Evolutionary conservation across 2,329 filamentous ascomycete species (phyloP), one percentile per base, ranked within the genome.

Genomic region (Cytospora piceae): DNA sequence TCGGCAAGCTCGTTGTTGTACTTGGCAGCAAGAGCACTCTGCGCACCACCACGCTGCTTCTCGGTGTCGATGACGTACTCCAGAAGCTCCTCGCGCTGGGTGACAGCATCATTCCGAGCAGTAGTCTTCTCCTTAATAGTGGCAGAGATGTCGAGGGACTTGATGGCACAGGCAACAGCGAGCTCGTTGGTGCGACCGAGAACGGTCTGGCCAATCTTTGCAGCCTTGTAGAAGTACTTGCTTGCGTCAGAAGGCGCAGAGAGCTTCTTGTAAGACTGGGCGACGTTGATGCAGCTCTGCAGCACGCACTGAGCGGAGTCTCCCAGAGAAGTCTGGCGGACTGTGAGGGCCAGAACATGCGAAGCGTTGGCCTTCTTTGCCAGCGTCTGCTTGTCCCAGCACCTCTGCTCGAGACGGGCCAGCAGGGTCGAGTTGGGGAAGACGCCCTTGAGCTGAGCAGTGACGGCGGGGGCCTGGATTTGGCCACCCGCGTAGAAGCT

Each of bases 1-100:
- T 69, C 63, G n/a, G 68, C 68, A 24, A 69, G 68, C 55, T 68
- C 66, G 54, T 68, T 67, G 54, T 64, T 66, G 58, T 69, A 69
- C 63, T 66, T 69, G 55, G 66, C 58, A 24, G 58, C 66, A 15
- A 68, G 27, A 39, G 66, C 60, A 29, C 66, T 65, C 60, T 52
- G 63, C 32, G 62, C 58, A 46, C 66, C 67, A 37, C 62, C 64
- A 27, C 68, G 66, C 54, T 68, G 57, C 66, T 68, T 69, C 61
- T 69, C 68, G 12, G 63, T 58, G 22, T 68, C 68, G 29, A 69
- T 63, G 32, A 69, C 61, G 52, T 66, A 69, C 66, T 66, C 64
- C 42, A 69, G 63, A 11, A 68, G 63, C 63, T 69, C 68, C 63
- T 69, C 68, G 22, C 68, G 68, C 61, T 69, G 66, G 24, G 60